These are phyloP conservation scores for Pseudogymnoascus sp. DNA, from an alignment of 2,329 filamentous ascomycete species.

Conservation along the genomic window DNA sequence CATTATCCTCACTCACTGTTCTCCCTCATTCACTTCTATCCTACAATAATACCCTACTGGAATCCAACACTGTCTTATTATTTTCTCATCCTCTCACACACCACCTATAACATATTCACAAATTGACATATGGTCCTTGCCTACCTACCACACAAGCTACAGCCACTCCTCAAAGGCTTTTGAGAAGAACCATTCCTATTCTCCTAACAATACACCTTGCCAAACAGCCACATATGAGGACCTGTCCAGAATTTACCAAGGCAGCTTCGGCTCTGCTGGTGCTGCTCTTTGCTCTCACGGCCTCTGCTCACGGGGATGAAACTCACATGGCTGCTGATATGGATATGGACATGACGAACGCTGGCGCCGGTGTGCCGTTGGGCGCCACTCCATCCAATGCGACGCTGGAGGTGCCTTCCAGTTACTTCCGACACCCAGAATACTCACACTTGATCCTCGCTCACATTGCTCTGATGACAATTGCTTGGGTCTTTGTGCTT, in stretches of 20 bases:
- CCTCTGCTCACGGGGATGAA: conserved; percentile 26
- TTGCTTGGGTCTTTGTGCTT: conserved; percentile 62
- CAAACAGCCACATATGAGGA: background rate
- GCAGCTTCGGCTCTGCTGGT: conserved; percentile 26
- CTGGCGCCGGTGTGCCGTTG: conserved; percentile 10
- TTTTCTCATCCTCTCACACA: background rate
- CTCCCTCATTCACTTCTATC: background rate
- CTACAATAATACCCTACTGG: background rate
- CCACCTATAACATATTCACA: background rate
- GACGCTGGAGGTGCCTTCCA: conserved; percentile 25
- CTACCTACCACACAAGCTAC: background rate
- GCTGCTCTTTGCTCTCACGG: conserved; percentile 27
- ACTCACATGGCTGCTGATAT: conserved; percentile 23
- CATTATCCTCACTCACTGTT: background rate
- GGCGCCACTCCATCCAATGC: conserved; percentile 1
- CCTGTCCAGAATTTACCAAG: background rate
- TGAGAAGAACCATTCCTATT: background rate
- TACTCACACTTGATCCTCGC: conserved; percentile 36
- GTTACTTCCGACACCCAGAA: conserved; percentile 35
- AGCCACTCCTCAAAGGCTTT: background rate
- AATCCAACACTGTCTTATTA: background rate
- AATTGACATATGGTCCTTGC: background rate
- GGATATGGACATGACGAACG: conserved; percentile 23
- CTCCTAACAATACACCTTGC: background rate
- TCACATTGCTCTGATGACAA: conserved; percentile 60